Base-by-base conservation (phyloP, 2,329 filamentous ascomycete species). In the Trichoderma atrobrunneum region DNA sequence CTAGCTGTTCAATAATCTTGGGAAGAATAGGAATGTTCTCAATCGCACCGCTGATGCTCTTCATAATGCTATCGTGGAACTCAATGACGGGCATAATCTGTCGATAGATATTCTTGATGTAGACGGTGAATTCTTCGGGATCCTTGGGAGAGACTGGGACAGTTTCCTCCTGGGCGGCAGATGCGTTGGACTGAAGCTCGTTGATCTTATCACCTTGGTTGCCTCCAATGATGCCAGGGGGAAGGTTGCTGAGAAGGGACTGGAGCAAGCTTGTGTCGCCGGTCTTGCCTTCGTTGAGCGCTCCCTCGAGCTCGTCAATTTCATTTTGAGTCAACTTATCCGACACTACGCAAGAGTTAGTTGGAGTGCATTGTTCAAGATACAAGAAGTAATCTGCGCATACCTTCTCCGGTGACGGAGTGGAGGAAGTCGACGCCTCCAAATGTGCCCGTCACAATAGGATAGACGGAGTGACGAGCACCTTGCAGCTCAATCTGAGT, bases 351-450 rank as follows among this genome's bases (percentile, higher is more conserved):
- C 8, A 21, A 16, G 32, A 77, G 76, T 60, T 48, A 54, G 14
- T 3, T 56, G 24, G 18, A 8, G 32, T 54, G 43, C 2, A 36
- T 1, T 12, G 10, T 28, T 1, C 6, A 18, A 12, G 14, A 11
- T 11, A 7, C 6, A 7, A 14, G 30, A 7, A 7, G 26, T 16
- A 21, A 14, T 39, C 26, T 21, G 3, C 3, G 76, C 81, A n/a
- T 74, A 87, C 87, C 84, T 84, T 91, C 89, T 72, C 89, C 89
- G 60, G 88, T 93, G 34, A 97, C 94, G 1, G 93, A 96, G 84
- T 97, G 94, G 73, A 97, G 85, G 83, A 98, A 98, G 78, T 98
- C 95, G 16, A 97, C 95, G 74, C 95, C 95, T 74, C 95, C 95
- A 81, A 98, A 98, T 7, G 95, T 98, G 73, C 95, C 95, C 1